phyloP scores from a whole-genome alignment of 768 basidiomycete species.

The Imleria badia region DNA sequence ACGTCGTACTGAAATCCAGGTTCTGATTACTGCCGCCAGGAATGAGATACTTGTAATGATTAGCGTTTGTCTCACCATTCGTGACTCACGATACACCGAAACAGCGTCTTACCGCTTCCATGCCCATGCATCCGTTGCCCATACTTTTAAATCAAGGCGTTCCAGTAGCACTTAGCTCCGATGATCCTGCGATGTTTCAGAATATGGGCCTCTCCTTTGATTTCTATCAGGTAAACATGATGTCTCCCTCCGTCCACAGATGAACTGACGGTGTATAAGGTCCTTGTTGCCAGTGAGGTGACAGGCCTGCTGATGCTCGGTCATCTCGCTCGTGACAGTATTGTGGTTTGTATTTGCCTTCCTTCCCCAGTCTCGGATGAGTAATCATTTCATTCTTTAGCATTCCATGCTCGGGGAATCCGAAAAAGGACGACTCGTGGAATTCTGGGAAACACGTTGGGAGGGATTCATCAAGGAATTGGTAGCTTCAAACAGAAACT shows the following conservation, averaged over 20 bases:
- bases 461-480: constrained; percentile 41
- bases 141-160: constrained; percentile 71
- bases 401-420: constrained; percentile 49
- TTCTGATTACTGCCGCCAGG: constrained; percentile 34
- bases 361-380: not conserved
- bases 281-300: constrained; percentile 67
- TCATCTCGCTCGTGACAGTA: constrained; percentile 67
- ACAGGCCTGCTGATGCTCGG: constrained; percentile 63
- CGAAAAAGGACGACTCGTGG: constrained; percentile 46
- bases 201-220: constrained; percentile 79
- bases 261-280: constrained; percentile 32
- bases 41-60: constrained; percentile 68
- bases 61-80: not conserved
- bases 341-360: constrained; percentile 26
- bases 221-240: constrained; percentile 47
- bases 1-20: not conserved
- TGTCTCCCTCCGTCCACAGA: too few relatives aligned
- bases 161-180: constrained; percentile 68
- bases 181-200: constrained; percentile 76
- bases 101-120: constrained; percentile 73
- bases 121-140: constrained; percentile 78
- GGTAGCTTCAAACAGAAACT: constrained; percentile 9
- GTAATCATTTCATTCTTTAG: constrained; percentile 30
- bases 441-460: constrained; percentile 51
- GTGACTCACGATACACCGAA: not conserved